These are phyloP conservation scores for Lactarius sp. DNA, from an alignment of 768 basidiomycete species.

Conservation along the genomic window DNA sequence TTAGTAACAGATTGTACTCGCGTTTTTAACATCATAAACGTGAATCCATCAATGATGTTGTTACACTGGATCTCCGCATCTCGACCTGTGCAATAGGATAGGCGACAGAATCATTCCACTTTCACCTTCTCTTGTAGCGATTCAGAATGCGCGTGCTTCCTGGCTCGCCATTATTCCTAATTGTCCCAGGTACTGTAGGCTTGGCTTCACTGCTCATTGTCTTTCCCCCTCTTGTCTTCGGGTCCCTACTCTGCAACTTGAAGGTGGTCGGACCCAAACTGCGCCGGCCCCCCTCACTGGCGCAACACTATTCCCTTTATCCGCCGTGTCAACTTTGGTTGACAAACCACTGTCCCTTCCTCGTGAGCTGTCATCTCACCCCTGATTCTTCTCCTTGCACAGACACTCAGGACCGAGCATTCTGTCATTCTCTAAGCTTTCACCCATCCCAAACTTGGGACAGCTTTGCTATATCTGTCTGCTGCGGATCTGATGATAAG, in stretches of 20 bases:
- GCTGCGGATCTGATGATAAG: no score
- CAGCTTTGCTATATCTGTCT: constrained; percentile 33
- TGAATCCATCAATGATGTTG: constrained; percentile 73
- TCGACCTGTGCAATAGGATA: constrained; percentile 51
- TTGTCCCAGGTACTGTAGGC: constrained; percentile 56
- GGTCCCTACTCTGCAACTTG: constrained; percentile 52
- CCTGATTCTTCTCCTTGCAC: constrained; percentile 64
- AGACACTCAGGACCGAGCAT: constrained; percentile 75
- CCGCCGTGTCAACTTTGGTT: constrained; percentile 26
- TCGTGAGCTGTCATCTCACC: constrained; percentile 33
- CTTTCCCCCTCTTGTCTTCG: constrained; percentile 55
- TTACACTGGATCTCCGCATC: constrained; percentile 46
- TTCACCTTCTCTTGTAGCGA: no score
- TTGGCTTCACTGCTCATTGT: constrained; percentile 72
- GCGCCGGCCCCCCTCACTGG: constrained; percentile 75
- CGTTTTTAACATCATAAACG: constrained; percentile 51
- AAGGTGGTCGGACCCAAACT: constrained; percentile 77
- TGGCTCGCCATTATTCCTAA: no score
- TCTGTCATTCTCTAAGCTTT: constrained; percentile 70
- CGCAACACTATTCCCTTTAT: constrained; percentile 64
- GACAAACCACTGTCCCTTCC: constrained; percentile 9
- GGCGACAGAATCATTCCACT: constrained; percentile 77
- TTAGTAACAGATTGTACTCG: no score
- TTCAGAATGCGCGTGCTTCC: no score
- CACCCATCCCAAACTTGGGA: constrained; percentile 59